Conservation (phyloP, 108 stramenopile species). For the Discostella stelligeroides region DNA sequence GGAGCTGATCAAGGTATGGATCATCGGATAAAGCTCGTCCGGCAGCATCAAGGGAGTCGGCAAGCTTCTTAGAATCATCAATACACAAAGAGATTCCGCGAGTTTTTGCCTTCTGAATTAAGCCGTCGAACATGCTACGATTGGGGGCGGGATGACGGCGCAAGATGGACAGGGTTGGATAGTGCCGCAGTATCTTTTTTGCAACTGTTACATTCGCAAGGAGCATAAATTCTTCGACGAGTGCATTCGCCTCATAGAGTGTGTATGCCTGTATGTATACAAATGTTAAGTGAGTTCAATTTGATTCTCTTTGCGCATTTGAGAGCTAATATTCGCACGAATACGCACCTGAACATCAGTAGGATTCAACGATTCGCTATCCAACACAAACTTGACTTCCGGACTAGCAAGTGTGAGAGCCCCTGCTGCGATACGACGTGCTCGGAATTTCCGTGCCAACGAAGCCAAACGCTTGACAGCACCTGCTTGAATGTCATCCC, state of each 20-base stretch:
- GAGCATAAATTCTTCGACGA: constrained; percentile 99
- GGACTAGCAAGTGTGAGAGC: constrained; percentile 97
- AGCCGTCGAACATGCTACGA: constrained; percentile 91
- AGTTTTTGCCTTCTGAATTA: constrained; percentile 87
- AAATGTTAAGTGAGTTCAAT: no score
- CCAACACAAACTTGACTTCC: constrained; percentile 97
- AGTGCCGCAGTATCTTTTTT: constrained; percentile 90
- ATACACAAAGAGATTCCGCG: constrained; percentile 87
- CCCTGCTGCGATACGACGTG: constrained; percentile 91
- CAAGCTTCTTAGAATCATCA: constrained; percentile 90
- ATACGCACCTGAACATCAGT: constrained; percentile 81
- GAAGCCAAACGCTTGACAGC: constrained; percentile 88
- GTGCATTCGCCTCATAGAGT: constrained; percentile 87
- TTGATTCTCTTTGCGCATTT: no score
- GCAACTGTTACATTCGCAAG: constrained; percentile 98
- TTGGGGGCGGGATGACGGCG: constrained; percentile 97
- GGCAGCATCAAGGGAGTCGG: constrained; percentile 94
- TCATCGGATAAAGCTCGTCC: constrained; percentile 62
- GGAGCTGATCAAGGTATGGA: constrained; percentile 94
- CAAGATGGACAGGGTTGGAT: constrained; percentile 90
- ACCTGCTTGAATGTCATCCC: constrained; percentile 69
- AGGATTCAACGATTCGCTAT: constrained; percentile 96
- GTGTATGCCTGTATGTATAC: constrained; percentile 84
- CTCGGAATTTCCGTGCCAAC: constrained; percentile 87
- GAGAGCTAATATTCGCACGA: no score